Evolutionary conservation across 306 rosid species (phyloP).

Genomic region (Citrullus colocynthis): DNA sequence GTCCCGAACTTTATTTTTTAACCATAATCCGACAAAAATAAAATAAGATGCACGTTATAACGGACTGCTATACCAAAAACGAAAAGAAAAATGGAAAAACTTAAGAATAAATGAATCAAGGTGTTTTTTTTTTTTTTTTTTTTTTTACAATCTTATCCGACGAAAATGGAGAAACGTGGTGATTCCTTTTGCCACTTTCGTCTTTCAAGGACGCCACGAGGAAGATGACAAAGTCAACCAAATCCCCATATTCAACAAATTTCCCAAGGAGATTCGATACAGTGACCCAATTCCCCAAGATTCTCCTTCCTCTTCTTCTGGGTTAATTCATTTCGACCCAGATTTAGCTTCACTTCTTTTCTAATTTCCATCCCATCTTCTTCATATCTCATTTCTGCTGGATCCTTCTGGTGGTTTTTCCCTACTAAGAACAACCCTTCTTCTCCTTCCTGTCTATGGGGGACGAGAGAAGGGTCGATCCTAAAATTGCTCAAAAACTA

Average conservation of each 20-base stretch:
- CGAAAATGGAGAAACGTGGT: background rate
- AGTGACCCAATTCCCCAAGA: background rate
- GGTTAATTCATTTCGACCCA: no score
- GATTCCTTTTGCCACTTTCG: background rate
- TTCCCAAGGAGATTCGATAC: no score
- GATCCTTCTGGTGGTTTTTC: background rate
- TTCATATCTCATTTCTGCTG: background rate
- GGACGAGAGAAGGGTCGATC: slow-evolving; percentile 28
- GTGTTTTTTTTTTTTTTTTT: no score
- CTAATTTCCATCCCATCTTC: background rate
- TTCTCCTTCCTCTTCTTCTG: background rate
- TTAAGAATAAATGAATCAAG: no score
- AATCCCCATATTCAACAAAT: background rate
- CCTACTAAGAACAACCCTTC: background rate
- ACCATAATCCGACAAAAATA: no score
- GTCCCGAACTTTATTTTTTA: no score
- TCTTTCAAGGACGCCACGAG: background rate
- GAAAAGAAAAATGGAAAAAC: no score
- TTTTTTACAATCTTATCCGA: background rate
- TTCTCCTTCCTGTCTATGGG: slow-evolving; percentile 22
- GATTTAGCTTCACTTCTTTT: background rate
- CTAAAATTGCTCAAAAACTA: slow-evolving; percentile 38
- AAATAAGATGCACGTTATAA: no score
- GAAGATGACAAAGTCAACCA: background rate
- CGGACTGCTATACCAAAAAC: no score